Percentiles rank a stretch among this genome's conserved stretches.
Evolutionary conservation across 768 basidiomycete species (phyloP).

Genomic region (Lyophyllum semitale): DNA sequence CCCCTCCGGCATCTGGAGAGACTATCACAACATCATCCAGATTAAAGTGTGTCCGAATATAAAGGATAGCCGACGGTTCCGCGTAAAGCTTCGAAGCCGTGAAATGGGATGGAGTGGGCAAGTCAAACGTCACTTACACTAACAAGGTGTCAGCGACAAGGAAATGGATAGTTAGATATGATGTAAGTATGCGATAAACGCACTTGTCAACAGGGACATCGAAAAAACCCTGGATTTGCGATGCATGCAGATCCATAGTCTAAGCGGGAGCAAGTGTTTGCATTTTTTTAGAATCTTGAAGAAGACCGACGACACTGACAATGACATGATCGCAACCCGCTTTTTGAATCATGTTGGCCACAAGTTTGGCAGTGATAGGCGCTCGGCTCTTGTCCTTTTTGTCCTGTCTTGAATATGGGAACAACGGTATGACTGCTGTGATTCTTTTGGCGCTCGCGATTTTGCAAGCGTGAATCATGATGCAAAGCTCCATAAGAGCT

Average conservation of each 20-base stretch:
- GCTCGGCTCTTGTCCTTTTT: slow-evolving; percentile 99
- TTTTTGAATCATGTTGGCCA: slow-evolving; percentile 95
- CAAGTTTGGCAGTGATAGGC: slow-evolving; percentile 96
- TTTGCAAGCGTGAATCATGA: slow-evolving; percentile 99
- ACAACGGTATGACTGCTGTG: slow-evolving; percentile 97
- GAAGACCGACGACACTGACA: slow-evolving; percentile 48
- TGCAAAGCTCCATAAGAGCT: slow-evolving; percentile 95
- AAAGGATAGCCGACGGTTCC: slow-evolving; percentile 92
- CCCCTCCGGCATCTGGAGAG: slow-evolving; percentile 97
- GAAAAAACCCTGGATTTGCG: slow-evolving; percentile 99
- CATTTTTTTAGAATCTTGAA: slow-evolving; percentile 9
- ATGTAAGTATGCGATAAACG: slow-evolving; percentile 37
- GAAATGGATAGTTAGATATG: slow-evolving; percentile 9
- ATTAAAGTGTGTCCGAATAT: slow-evolving; percentile 92
- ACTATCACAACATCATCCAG: slow-evolving; percentile 89
- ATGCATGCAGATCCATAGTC: slow-evolving; percentile 99
- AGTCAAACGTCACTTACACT: slow-evolving; percentile 48
- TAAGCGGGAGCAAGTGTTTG: slow-evolving; percentile 28
- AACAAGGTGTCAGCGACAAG: slow-evolving; percentile 3
- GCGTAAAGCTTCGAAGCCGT: slow-evolving; percentile 72
- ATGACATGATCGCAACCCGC: slow-evolving; percentile 97
- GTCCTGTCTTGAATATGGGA: slow-evolving; percentile 97
- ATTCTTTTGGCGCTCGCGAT: slow-evolving; percentile 98
- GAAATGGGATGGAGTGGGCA: neutral
- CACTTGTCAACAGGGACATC: slow-evolving; percentile 99